Percentiles rank a stretch among this genome's conserved stretches.
Evolutionary conservation across 495 filamentous ascomycete genomes (phyloP).

Genomic region (Aspergillus sclerotioniger): DNA sequence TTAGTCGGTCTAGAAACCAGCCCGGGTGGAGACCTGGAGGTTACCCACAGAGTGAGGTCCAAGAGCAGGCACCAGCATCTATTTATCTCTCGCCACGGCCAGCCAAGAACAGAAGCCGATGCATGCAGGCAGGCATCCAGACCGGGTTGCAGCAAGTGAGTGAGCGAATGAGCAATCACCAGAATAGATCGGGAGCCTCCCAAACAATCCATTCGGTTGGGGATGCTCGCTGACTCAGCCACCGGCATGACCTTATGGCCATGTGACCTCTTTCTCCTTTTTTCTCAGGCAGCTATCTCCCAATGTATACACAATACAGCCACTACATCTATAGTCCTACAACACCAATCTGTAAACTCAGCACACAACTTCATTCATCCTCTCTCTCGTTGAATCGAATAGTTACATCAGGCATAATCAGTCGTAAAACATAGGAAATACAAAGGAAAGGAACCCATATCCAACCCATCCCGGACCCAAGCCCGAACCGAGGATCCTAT

Average conservation of each 20-base stretch:
- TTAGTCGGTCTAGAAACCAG: conserved; percentile 2
- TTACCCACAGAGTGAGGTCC: too few relatives aligned
- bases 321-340: neutral
- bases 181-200: too few relatives aligned
- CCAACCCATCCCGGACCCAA: conserved; percentile 10
- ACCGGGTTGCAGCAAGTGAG: too few relatives aligned
- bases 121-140: too few relatives aligned
- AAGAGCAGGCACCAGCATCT: too few relatives aligned
- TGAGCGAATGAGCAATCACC: too few relatives aligned
- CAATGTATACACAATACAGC: too few relatives aligned
- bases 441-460: conserved; percentile 15
- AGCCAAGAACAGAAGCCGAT: too few relatives aligned
- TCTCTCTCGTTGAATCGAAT: neutral
- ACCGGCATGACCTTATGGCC: neutral
- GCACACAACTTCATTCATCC: neutral
- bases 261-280: neutral
- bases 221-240: neutral
- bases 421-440: conserved; percentile 21
- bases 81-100: too few relatives aligned
- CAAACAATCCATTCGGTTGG: neutral
- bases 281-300: neutral
- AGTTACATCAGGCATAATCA: conserved; percentile 2
- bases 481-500: conserved; percentile 20
- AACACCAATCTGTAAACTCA: neutral
- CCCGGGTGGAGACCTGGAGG: neutral